Evolutionary conservation across 495 filamentous ascomycete genomes (phyloP), one percentile per base, ranked within the genome.

Genomic region (Hyaloscypha bicolor): DNA sequence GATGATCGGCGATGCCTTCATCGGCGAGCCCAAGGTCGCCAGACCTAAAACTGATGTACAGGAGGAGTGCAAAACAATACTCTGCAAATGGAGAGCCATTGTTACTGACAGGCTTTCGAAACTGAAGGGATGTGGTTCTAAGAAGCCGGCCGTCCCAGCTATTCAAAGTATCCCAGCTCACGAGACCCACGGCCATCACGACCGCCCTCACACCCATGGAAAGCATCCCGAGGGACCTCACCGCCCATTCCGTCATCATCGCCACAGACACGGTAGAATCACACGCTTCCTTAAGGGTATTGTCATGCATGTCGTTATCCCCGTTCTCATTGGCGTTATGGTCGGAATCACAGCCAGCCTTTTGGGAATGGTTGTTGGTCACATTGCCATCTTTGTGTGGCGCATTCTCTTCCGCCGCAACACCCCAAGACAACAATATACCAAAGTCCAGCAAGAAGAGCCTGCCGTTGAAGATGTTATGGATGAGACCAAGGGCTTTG

Each of bases 291-390:
- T 85, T 55, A 78, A 75, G 75, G 78, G 78, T 65, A 76, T 86
- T 39, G 76, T 76, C 45, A 73, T 79, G 9, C 80, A 84, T 66
- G 80, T 86, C 37, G 69, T 86, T 22, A 74, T 86, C 29, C 85
- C 84, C 0, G 74, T 86, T 25, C 65, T 82, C 19, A 73, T 86
- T 56, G 85, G 85, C 58, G 78, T 86, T 55, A 73, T 81, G 32
- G 82, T 81, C 61, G 85, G 84, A 69, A 76, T 86, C n/a, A 75
- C 74, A 55, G 78, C 81, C 57, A 83, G 82, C 77, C 69, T 84
- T 33, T 69, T 86, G 59, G 83, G 83, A 42, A 85, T 85, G 82
- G 71, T 82, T 25, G 75, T 83, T 67, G 82, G 83, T 22, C 80
- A 80, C 11, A 64, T 82, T 39, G 69, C 78, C 30, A 78, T 86